Base-by-base conservation (phyloP, 179 eudicot genomes). In the Silene noctiflora region DNA sequence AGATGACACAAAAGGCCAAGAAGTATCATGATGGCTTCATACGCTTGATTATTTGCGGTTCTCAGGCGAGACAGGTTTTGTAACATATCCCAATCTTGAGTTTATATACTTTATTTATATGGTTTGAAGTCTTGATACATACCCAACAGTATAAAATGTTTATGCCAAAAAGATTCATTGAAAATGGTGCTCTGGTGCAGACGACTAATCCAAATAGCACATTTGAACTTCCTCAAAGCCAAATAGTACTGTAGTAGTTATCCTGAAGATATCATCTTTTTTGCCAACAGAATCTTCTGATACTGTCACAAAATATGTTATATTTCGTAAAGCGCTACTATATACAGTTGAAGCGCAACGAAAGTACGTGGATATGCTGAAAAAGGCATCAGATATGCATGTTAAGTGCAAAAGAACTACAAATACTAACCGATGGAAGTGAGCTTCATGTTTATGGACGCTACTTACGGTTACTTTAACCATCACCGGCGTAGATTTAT, bases 1-100 rank as follows among this genome's bases (percentile, higher is more conserved):
- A 94, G 75, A 56, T 88, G 66, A 89, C 94, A 60, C 94, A 90
- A 78, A 94, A 94, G 87, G 89, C 90, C 80, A 94, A 92, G 87
- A 94, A 88, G 83, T 92, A 80, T 79, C 96, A 92, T 78, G 98
- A 94, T 86, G 98, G 98, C 39, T 83, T 84, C 85, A 69, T 94
- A 75, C 83, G 82, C 75, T 69, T 94, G 79, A 74, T 85, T 72
- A 66, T 74, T 66, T 80, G 82, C 77, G 97, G 96, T 72, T 87
- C 89, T 59, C 88, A 79, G 48, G 85, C 88, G 80, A 88, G 87
- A 82, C 97, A 94, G 97, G 98, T 94, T 53, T 66, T 31, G 56
- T 78, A n/a, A 58, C 44, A 27, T 29, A 51, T 56, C 61, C 68
- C 71, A 29, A 13, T 39, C 46, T 11, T 67, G 14, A 63, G n/a